Conservation (phyloP, 2,329 filamentous ascomycete genomes). For the Calonectria fujianensis region DNA sequence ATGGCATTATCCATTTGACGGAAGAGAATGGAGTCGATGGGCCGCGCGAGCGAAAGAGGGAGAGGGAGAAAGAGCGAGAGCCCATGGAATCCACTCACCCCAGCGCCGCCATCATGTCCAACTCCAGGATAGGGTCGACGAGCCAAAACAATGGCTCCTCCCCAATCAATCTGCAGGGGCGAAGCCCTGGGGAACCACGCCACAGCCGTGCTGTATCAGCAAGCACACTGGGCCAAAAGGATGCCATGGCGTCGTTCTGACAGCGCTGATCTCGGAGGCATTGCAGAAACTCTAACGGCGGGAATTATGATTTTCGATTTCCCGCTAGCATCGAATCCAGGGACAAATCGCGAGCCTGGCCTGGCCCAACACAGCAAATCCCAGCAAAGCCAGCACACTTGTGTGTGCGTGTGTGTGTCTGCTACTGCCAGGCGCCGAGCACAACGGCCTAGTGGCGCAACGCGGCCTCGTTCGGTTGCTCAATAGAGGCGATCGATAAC, state of each 20-base stretch:
- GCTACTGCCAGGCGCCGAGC: not conserved
- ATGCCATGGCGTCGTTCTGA: conserved; percentile 19
- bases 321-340: conserved; percentile 24
- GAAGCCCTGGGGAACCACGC: conserved; percentile 12
- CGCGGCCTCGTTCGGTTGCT: conserved; percentile 15
- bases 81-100: not conserved
- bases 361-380: not conserved
- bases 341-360: conserved; percentile 18
- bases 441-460: conserved; percentile 15
- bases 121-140: not conserved
- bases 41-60: not conserved
- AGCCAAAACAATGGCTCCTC: not conserved
- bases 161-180: not conserved
- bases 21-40: not conserved
- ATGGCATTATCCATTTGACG: conserved; percentile 14
- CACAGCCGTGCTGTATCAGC: conserved; percentile 13
- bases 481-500: conserved; percentile 12
- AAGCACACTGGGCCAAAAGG: not conserved
- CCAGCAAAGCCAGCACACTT: too few relatives aligned
- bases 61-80: not conserved
- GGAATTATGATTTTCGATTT: conserved; percentile 5
- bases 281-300: conserved; percentile 18
- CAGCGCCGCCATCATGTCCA: not conserved
- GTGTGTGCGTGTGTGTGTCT: too few relatives aligned
- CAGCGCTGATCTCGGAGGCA: conserved; percentile 31